Conservation (phyloP, 2,329 filamentous ascomycete genomes). For the Simplicillium sp. region DNA sequence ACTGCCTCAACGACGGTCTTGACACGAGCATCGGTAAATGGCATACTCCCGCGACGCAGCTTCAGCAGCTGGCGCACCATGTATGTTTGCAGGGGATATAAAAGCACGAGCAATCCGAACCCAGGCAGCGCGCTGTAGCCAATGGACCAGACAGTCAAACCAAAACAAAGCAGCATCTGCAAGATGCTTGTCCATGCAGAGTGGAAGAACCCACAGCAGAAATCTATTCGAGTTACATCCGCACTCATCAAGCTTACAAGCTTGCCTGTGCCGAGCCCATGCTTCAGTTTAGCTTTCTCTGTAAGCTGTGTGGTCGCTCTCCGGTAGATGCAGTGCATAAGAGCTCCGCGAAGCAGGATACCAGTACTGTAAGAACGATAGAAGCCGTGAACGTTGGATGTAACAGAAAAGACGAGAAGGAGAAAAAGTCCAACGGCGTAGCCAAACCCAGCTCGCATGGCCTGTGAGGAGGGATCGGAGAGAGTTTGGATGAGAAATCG, state of each 20-base stretch:
- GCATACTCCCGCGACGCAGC: conserved; percentile 15
- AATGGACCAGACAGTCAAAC: conserved; percentile 12
- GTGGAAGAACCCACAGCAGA: conserved; percentile 21
- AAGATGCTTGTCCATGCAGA: conserved; percentile 20
- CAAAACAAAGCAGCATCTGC: conserved; percentile 18
- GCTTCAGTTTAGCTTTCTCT: conserved; percentile 9
- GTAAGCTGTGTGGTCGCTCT: conserved; percentile 12
- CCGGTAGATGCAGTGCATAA: conserved; percentile 12
- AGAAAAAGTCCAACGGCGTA: conserved; percentile 14
- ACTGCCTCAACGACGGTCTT: conserved; percentile 16
- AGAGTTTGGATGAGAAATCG: conserved; percentile 13
- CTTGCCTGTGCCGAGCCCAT: conserved; percentile 14
- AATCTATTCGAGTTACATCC: conserved; percentile 20
- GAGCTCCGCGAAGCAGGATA: conserved; percentile 11
- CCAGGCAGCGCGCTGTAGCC: conserved; percentile 16
- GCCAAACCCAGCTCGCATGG: conserved; percentile 11
- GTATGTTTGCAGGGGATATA: conserved; percentile 14
- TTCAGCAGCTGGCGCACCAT: conserved; percentile 13
- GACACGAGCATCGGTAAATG: conserved; percentile 15
- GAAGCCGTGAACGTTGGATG: conserved; percentile 16
- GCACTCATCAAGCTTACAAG: conserved; percentile 21
- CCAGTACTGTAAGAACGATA: conserved; percentile 12
- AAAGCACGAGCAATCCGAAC: conserved; percentile 14
- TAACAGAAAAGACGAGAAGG: conserved; percentile 14
- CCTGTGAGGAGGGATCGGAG: conserved; percentile 10